phyloP scores from a whole-genome alignment of 2,329 filamentous ascomycete genomes.

The Teratosphaeria zuluensis region DNA sequence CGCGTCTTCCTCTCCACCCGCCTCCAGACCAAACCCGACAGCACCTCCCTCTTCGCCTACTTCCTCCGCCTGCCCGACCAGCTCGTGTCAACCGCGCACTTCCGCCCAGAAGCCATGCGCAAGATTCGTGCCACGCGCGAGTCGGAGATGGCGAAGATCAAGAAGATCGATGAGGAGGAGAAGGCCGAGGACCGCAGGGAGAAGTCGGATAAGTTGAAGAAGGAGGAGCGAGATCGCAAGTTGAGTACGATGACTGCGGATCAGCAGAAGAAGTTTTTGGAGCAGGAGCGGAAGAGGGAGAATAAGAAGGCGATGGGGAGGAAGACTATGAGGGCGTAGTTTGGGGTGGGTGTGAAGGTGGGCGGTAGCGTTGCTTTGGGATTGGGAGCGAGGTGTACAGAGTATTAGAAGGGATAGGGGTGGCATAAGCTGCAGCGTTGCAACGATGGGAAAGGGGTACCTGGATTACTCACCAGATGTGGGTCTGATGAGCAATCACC shows the following conservation, averaged over 20 bases:
- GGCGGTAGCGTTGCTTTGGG: too few species aligned
- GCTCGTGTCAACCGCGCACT: slow-evolving; percentile 67
- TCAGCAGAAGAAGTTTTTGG: slow-evolving; percentile 48
- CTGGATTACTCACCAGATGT: too few species aligned
- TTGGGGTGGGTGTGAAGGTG: too few species aligned
- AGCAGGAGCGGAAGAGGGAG: slow-evolving; percentile 80
- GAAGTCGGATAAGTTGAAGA: slow-evolving; percentile 56
- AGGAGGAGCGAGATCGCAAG: slow-evolving; percentile 63
- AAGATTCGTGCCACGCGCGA: slow-evolving; percentile 77
- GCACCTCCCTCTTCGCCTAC: slow-evolving; percentile 63
- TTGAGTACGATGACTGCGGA: slow-evolving; percentile 59
- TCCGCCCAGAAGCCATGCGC: slow-evolving; percentile 77
- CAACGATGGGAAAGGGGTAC: too few species aligned
- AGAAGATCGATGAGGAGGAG: slow-evolving; percentile 65
- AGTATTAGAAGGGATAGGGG: too few species aligned
- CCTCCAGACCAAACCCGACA: slow-evolving; percentile 49
- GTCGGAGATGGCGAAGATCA: slow-evolving; percentile 67
- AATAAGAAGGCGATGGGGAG: slow-evolving; percentile 51
- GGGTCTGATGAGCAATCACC: too few species aligned
- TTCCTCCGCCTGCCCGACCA: slow-evolving; percentile 74
- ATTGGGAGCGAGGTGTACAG: too few species aligned
- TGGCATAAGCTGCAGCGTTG: too few species aligned
- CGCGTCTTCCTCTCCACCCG: slow-evolving; percentile 69
- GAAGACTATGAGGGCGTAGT: slow-evolving; percentile 32
- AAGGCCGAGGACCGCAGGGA: slow-evolving; percentile 52